Evolutionary conservation across 768 basidiomycete genomes (phyloP), one percentile per base, ranked within the genome.

Genomic region (Dictyophora rubrovolvata): DNA sequence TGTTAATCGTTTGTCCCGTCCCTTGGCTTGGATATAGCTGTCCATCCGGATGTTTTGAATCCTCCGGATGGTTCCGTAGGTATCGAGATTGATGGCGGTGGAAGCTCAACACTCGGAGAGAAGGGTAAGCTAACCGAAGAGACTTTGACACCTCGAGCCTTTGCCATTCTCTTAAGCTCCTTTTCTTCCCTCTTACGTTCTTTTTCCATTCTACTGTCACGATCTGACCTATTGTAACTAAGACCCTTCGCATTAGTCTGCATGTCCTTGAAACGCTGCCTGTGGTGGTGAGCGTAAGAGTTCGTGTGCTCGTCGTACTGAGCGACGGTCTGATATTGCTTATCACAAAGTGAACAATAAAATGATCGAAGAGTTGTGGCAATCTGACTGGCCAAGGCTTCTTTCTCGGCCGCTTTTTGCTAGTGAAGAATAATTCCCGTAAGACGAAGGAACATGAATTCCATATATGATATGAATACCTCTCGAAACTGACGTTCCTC

Each of bases 221-320:
- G 16, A 83, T 63, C 55, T 88, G 88, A 23, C 23, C 48, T 59
- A 81, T 85, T 64, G 81, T 75, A 16, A 79, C 78, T 56, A 82
- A 81, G n/a, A 82, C 67, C 55, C 64, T 72, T 18, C 66, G 71
- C 11, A 53, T 83, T 83, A 28, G 83, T 81, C 72, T 89, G 86
- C 87, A 91, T 87, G 64, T 91, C 89, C 64, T 75, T 84, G 68
- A 84, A 79, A 53, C 90, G 85, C 36, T 85, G 85, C 71, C 87
- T 90, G 73, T 90, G 89, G 65, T 89, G 87, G 66, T 91, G 89
- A 0, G 88, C 87, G 63, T 90, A 91, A 7, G 90, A 90, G 66
- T 91, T 92, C 56, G 87, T 88, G 70, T 93, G 90, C 66, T 92
- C 90, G 63, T 92, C 90, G 65, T 88, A 93, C 66, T 90, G 89